phyloP scores from a whole-genome alignment of 2,329 filamentous ascomycete species.

The Tympanopsis confertula region DNA sequence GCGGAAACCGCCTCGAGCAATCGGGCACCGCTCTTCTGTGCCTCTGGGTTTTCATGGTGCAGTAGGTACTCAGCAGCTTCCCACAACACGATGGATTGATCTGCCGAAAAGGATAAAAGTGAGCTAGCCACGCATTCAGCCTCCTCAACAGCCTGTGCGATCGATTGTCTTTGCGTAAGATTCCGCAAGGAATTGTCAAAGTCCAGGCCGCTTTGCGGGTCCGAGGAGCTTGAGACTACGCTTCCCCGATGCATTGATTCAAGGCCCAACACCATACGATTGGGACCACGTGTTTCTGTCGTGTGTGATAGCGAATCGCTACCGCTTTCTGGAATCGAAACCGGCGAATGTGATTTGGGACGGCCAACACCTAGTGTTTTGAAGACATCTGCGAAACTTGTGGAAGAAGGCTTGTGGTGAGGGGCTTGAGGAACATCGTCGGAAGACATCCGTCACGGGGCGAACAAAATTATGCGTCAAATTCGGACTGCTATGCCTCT shows the following conservation, averaged over 20 bases:
- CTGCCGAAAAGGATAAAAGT: constrained; percentile 20
- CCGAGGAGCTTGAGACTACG: constrained; percentile 21
- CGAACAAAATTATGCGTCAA: too few species aligned
- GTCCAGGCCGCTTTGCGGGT: constrained; percentile 19
- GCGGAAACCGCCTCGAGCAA: constrained; percentile 21
- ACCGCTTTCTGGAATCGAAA: constrained; percentile 16
- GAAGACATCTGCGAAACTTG: constrained; percentile 26
- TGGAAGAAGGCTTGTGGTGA: constrained; percentile 20
- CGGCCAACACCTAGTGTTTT: constrained; percentile 24
- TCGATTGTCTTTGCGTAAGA: constrained; percentile 18
- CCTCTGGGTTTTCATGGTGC: constrained; percentile 20
- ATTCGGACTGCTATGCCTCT: too few species aligned
- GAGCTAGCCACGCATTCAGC: constrained; percentile 18
- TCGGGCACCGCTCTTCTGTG: constrained; percentile 18
- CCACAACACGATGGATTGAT: constrained; percentile 24
- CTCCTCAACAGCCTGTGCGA: constrained; percentile 21
- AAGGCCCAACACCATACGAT: constrained; percentile 17
- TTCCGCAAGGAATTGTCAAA: constrained; percentile 21
- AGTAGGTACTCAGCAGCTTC: constrained; percentile 22
- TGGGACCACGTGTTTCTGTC: constrained; percentile 19
- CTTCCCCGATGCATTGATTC: constrained; percentile 27
- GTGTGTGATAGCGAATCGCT: constrained; percentile 15
- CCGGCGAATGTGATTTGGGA: constrained; percentile 21
- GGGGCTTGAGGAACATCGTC: constrained; percentile 23
- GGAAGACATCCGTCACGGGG: constrained; percentile 25